Evolutionary conservation across 1,284 basidiomycete genomes (phyloP).

Genomic region (Calocybe gambosa): DNA sequence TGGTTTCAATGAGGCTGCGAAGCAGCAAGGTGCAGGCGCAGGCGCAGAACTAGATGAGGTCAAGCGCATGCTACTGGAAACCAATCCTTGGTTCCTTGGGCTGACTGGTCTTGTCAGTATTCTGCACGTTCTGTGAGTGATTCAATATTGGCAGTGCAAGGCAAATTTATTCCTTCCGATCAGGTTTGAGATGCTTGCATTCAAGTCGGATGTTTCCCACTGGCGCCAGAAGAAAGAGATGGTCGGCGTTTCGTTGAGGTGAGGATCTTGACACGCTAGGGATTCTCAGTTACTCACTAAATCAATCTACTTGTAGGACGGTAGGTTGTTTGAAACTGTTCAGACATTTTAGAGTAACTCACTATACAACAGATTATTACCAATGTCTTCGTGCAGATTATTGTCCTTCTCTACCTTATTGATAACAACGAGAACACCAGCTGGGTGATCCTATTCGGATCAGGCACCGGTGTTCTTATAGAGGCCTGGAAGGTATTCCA

Average conservation of each 20-base stretch:
- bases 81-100: slow-evolving; percentile 85
- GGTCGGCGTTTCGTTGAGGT: slow-evolving; percentile 80
- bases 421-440: slow-evolving; percentile 94
- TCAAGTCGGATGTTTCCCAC: slow-evolving; percentile 90
- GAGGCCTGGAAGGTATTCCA: slow-evolving; percentile 92
- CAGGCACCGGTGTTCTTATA: slow-evolving; percentile 82
- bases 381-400: slow-evolving; percentile 87
- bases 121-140: slow-evolving; percentile 76
- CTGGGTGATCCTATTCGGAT: slow-evolving; percentile 92
- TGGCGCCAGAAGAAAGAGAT: slow-evolving; percentile 92
- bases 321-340: slow-evolving; percentile 21
- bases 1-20: slow-evolving; percentile 77
- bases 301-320: slow-evolving; percentile 28
- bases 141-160: slow-evolving; percentile 7
- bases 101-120: slow-evolving; percentile 80
- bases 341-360: slow-evolving; percentile 21
- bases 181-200: slow-evolving; percentile 92
- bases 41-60: slow-evolving; percentile 85
- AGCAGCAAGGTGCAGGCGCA: slow-evolving; percentile 58
- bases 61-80: slow-evolving; percentile 92
- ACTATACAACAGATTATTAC: slow-evolving; percentile 60
- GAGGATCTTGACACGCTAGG: slow-evolving; percentile 17
- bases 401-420: slow-evolving; percentile 89
- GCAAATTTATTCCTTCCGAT: slow-evolving; percentile 1
- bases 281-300: not conserved